A percentile compares a stretch with the other conserved stretches of the same genome.
These are phyloP conservation scores for Hypoxylon perforatum DNA, from an alignment of 495 filamentous ascomycete species.

Conservation along the genomic window DNA sequence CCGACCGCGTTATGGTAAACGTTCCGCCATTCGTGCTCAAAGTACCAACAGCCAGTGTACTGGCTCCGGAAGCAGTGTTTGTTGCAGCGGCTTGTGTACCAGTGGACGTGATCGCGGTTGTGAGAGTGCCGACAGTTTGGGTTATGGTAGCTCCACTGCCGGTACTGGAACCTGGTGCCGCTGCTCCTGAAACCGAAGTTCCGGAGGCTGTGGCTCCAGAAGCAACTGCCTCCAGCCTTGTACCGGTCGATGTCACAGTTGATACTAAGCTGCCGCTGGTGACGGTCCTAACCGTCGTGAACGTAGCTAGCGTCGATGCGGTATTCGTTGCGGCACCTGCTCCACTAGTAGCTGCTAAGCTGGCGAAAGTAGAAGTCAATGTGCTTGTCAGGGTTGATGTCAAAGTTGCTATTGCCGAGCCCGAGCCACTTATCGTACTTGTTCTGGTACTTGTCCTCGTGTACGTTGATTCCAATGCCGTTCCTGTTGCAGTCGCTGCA, in stretches of 20 bases:
- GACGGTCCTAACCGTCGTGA: slow-evolving; percentile 1
- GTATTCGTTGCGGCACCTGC: not conserved
- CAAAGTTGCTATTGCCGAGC: slow-evolving; percentile 13
- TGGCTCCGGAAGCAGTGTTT: not conserved
- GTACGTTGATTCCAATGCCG: slow-evolving; percentile 17
- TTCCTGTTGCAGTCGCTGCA: not conserved
- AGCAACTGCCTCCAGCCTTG: not conserved
- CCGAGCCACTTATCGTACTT: slow-evolving; percentile 19
- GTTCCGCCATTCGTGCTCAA: slow-evolving; percentile 3
- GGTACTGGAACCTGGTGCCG: not conserved
- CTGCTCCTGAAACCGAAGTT: not conserved
- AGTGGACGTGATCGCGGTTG: slow-evolving; percentile 19
- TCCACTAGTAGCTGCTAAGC: not conserved
- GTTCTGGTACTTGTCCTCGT: slow-evolving; percentile 28
- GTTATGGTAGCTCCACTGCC: slow-evolving; percentile 1
- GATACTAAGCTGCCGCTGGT: not conserved
- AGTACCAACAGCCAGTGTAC: not conserved
- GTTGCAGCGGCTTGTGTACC: not conserved
- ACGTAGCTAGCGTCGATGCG: not conserved
- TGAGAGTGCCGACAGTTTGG: not conserved
- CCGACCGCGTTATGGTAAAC: slow-evolving; percentile 14
- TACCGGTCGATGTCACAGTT: slow-evolving; percentile 3
- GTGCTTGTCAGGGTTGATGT: slow-evolving; percentile 36
- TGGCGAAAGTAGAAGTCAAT: slow-evolving; percentile 17
- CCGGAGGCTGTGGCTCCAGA: not conserved